Base-by-base conservation (phyloP, 192 early-diverging fungal genomes). In the Phlyctochytrium bullatum region DNA sequence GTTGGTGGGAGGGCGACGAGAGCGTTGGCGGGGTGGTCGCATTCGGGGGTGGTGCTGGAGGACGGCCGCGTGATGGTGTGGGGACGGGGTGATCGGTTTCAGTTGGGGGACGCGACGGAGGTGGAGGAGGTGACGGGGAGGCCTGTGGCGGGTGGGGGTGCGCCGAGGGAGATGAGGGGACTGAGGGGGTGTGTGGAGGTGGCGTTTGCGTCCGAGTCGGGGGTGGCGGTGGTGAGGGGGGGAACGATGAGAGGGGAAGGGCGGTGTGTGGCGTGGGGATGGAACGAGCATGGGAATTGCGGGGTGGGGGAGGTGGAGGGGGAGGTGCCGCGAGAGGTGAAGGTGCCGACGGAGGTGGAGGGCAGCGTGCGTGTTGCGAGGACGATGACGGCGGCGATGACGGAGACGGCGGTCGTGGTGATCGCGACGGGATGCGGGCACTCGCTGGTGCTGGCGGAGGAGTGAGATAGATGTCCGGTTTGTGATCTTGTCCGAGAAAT, bases 281-380 rank as follows among this genome's bases (percentile, higher is more conserved):
- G 94, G 94, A 96, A 96, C 70, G 94, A 96, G 69, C 94, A 96
- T 75, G 92, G 92, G 25, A 96, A 94, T 64, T 93, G 91, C 60
- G 89, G 89, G 17, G 73, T 80, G 17, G 82, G 81, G 28, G 51
- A 62, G n/a, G n/a, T n/a, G n/a, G n/a, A n/a, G n/a, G n/a, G n/a
- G n/a, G n/a, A n/a, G n/a, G n/a, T n/a, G n/a, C n/a, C n/a, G n/a
- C n/a, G n/a, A n/a, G n/a, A n/a, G n/a, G n/a, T n/a, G n/a, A n/a
- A n/a, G n/a, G n/a, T n/a, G n/a, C n/a, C n/a, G n/a, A n/a, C n/a
- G n/a, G n/a, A n/a, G n/a, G n/a, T n/a, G n/a, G n/a, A n/a, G n/a
- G n/a, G n/a, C n/a, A n/a, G n/a, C n/a, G n/a, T n/a, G n/a, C n/a
- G n/a, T n/a, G n/a, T n/a, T n/a, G n/a, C n/a, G n/a, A n/a, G n/a